Evolutionary conservation across 2,329 filamentous ascomycete species (phyloP).

Genomic region (Colletotrichum nymphaeae): DNA sequence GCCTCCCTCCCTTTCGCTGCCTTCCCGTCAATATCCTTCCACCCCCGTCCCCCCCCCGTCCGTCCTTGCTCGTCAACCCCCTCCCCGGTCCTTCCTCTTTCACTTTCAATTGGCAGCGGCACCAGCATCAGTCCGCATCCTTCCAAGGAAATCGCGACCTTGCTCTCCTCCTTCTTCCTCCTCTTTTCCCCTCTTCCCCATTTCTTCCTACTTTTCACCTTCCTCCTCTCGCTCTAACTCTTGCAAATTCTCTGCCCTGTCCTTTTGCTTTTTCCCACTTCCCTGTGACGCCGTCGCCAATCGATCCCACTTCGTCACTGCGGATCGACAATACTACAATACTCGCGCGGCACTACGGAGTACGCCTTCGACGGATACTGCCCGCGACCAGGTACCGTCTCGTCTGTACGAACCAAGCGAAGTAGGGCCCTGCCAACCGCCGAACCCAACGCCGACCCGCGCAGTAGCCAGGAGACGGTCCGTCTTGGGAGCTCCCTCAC

Average conservation of each 20-base stretch:
- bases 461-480: slow-evolving; percentile 22
- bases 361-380: background rate
- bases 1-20: slow-evolving; percentile 30
- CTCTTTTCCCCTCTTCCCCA: slow-evolving; percentile 31
- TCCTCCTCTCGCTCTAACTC: slow-evolving; percentile 19
- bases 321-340: slow-evolving; percentile 1
- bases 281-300: slow-evolving; percentile 18
- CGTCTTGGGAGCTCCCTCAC: slow-evolving; percentile 17
- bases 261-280: background rate
- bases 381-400: background rate
- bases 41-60: background rate
- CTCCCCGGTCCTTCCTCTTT: slow-evolving; percentile 12
- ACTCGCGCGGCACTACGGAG: background rate
- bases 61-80: background rate
- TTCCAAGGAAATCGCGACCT: slow-evolving; percentile 12
- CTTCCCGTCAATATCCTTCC: slow-evolving; percentile 9
- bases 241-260: background rate
- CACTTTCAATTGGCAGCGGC: background rate
- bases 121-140: background rate
- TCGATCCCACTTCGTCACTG: slow-evolving; percentile 5
- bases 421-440: slow-evolving; percentile 22
- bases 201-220: slow-evolving; percentile 9
- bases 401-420: background rate
- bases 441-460: slow-evolving; percentile 29
- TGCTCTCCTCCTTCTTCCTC: slow-evolving; percentile 39